Evolutionary conservation across 768 basidiomycete species (phyloP), one percentile per base, ranked within the genome.

Genomic region (Lenzites betulinus): DNA sequence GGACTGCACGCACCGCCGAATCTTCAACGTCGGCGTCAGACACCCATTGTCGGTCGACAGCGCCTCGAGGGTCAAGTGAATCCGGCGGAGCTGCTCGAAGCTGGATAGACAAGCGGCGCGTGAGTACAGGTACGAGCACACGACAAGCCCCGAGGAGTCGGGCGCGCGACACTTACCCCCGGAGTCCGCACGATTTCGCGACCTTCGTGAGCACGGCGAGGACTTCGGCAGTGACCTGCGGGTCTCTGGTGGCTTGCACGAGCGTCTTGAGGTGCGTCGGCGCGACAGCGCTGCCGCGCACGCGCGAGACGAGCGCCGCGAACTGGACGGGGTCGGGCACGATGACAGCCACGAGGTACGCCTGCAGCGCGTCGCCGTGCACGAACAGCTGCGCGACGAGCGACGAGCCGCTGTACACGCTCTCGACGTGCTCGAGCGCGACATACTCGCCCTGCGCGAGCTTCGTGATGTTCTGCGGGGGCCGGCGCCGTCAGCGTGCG

Each of bases 381-480:
- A 98, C 88, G 71, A 88, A 93, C 60, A 96, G 80, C 69, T 94
- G 89, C 38, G 84, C 81, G 54, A 92, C 83, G 42, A 91, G 69
- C 5, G 93, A 86, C 46, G 82, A 83, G 54, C 86, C 77, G 64
- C 80, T 81, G 71, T 93, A 95, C 54, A 84, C 67, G 69, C 90
- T 91, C 76, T 98, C 95, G 51, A 97, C 82, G 77, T 95, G 97
- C 77, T 99, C 96, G 47, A 98, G 81, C 41, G 96, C 96, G 56
- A 99, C 95, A 70, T 98, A 99, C 77, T 99, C 97, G 61, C 96
- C 97, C 75, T 99, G 97, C 12, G 91, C 80, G 49, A 99, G 90
- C 76, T 99, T 99, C 90, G 98, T 93, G 72, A 99, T 94, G 75
- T 99, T 99, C 92, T 92, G 63, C 25, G 23, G 39, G 28, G 51